These are phyloP conservation scores for Oenanthe javanica DNA, from an alignment of 140 eudicot genomes.

Conservation along the genomic window DNA sequence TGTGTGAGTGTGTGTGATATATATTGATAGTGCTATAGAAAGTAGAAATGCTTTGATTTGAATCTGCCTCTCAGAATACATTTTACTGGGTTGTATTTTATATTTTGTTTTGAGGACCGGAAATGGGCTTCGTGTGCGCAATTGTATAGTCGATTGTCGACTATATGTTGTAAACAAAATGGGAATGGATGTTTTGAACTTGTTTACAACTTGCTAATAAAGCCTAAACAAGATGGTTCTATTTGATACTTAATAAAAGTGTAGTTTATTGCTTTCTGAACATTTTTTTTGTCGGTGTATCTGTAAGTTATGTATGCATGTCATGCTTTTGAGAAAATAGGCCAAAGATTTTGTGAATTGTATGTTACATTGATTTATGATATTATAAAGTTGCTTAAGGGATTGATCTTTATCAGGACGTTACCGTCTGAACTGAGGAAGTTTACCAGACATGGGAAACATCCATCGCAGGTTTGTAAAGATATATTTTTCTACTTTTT, in stretches of 20 bases:
- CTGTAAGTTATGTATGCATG: not conserved
- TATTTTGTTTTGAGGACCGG: not conserved
- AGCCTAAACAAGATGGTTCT: not conserved
- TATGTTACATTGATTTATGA: conserved; percentile 5
- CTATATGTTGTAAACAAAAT: not conserved
- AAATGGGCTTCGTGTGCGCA: not conserved
- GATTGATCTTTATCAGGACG: conserved; percentile 19
- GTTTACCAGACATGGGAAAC: conserved; percentile 30
- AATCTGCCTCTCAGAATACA: not conserved
- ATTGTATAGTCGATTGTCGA: not conserved
- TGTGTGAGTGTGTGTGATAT: not conserved
- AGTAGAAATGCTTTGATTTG: not conserved
- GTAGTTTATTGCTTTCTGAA: not conserved
- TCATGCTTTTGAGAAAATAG: not conserved
- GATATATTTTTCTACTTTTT: not conserved
- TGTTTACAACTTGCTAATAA: not conserved
- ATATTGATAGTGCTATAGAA: not conserved
- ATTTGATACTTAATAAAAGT: not conserved
- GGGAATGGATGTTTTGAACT: not conserved
- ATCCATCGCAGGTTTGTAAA: conserved; percentile 47
- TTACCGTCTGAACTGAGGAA: conserved; percentile 11
- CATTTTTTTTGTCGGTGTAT: not conserved
- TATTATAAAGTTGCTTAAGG: conserved; percentile 12
- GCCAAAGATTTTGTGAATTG: not conserved
- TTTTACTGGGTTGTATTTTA: not conserved